Evolutionary conservation across 2,329 filamentous ascomycete genomes (phyloP).

Genomic region (Beauveria medogensis): DNA sequence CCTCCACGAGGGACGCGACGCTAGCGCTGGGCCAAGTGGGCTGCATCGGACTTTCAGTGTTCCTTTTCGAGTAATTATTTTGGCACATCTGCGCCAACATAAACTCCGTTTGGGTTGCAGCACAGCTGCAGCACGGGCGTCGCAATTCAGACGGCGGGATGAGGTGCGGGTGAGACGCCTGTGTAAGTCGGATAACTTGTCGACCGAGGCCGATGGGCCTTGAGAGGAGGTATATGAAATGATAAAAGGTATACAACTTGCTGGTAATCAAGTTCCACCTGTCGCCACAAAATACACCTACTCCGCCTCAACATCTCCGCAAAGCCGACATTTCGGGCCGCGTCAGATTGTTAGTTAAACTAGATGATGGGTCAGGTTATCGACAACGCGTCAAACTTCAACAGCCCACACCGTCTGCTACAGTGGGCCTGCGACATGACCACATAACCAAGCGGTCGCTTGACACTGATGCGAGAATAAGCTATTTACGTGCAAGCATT

Average conservation of each 20-base stretch:
- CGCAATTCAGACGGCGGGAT: background rate
- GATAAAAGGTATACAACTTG: too few relatives aligned
- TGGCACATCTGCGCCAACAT: background rate
- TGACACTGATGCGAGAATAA: too few relatives aligned
- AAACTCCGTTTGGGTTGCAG: background rate
- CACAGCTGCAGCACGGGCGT: background rate
- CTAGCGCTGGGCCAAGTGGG: background rate
- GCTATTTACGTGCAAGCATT: too few relatives aligned
- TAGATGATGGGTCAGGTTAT: background rate
- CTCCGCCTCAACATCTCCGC: background rate
- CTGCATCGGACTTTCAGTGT: background rate
- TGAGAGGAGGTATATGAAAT: too few relatives aligned
- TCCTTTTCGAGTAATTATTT: background rate
- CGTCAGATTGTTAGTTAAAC: background rate
- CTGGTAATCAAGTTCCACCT: background rate
- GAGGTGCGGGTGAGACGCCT: background rate
- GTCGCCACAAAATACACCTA: background rate
- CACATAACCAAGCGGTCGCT: too few relatives aligned
- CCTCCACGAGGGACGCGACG: background rate
- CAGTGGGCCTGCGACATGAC: too few relatives aligned
- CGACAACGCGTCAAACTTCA: background rate
- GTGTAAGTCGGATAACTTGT: background rate
- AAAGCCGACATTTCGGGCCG: background rate
- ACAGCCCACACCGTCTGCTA: too few relatives aligned
- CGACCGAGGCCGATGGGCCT: too few relatives aligned